Evolutionary conservation across 805 yeast species (phyloP), one percentile per base, ranked within the genome.

Genomic region (Sugiyamaella valdiviana): DNA sequence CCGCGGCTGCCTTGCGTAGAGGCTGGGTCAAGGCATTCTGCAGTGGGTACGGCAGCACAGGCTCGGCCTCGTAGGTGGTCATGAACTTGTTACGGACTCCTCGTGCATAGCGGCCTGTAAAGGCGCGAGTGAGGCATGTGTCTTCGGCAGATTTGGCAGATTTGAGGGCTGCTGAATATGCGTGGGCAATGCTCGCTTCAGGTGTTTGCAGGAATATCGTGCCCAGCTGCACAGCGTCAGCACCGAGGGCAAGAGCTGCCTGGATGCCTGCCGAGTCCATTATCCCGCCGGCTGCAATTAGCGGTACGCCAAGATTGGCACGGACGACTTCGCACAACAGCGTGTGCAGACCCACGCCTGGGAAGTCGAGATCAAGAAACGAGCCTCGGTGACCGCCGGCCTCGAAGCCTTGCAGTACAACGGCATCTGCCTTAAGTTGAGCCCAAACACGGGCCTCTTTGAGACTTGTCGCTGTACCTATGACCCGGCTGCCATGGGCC

Each of bases 321-420:
- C 24, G n/a, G 17, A 45, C 36, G 38, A 61, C 57, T 5, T 60
- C 57, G 5, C 55, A 52, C 3, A 63, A 52, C 5, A 50, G 46
- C 4, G 53, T 45, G 24, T 62, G 55, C 29, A 68, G 51, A 3
- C 57, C 64, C 26, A 44, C 39, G 0, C 80, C 74, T 6, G 69
- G 59, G 41, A 73, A 60, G 23, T 66, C 63, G 17, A 51, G 52
- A 7, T 53, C 51, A 24, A 63, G 63, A 50, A 72, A 77, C 52
- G 68, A 73, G 2, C 83, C 83, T 15, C 85, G 63, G 57, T 80
- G 85, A 0, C 85, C 85, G 20, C 85, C 85, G 2, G 85, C 85
- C 54, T 79, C 84, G 59, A 67, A 68, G 0, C 84, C 84, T 59
- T 80, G 85, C 21, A 72, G 67, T 6, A 74, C 65, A 3, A 79